phyloP scores from a whole-genome alignment of 2,329 filamentous ascomycete species.

The Diplodia intermedia region DNA sequence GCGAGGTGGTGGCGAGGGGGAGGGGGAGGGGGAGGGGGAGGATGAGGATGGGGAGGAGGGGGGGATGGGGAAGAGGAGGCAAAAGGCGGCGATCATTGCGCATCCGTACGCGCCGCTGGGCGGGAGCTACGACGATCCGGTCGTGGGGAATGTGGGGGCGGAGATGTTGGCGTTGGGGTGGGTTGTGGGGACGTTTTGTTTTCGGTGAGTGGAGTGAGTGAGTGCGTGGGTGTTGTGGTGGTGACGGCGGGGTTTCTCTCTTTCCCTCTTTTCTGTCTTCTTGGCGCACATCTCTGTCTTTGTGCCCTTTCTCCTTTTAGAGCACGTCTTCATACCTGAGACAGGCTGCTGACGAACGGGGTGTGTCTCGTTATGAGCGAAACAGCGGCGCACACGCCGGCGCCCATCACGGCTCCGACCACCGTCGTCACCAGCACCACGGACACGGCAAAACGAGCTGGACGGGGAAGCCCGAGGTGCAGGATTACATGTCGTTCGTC shows the following conservation, averaged over 20 bases:
- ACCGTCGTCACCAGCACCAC: background rate
- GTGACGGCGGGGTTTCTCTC: background rate
- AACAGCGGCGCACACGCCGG: conserved; percentile 74
- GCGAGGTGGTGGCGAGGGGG: background rate
- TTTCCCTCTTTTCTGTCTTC: background rate
- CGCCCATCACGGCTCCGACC: background rate
- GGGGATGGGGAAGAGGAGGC: conserved; percentile 47
- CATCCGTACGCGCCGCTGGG: conserved; percentile 92
- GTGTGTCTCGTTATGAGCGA: background rate
- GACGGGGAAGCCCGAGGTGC: conserved; percentile 80
- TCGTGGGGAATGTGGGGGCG: conserved; percentile 71
- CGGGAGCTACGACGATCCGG: conserved; percentile 80
- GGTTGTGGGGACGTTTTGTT: conserved; percentile 88
- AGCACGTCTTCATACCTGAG: background rate
- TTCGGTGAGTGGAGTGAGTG: conserved; percentile 68
- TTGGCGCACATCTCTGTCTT: conserved; percentile 9
- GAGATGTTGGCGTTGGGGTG: conserved; percentile 73
- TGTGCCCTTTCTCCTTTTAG: too few relatives aligned
- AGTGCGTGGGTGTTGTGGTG: background rate
- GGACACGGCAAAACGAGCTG: conserved; percentile 80
- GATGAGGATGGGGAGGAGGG: background rate
- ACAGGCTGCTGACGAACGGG: conserved; percentile 1
- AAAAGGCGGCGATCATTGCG: conserved; percentile 68
- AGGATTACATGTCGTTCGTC: conserved; percentile 83
- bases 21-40: background rate